phyloP scores from a whole-genome alignment of 352 stramenopile genomes.

The Globisporangium megalacanthum region DNA sequence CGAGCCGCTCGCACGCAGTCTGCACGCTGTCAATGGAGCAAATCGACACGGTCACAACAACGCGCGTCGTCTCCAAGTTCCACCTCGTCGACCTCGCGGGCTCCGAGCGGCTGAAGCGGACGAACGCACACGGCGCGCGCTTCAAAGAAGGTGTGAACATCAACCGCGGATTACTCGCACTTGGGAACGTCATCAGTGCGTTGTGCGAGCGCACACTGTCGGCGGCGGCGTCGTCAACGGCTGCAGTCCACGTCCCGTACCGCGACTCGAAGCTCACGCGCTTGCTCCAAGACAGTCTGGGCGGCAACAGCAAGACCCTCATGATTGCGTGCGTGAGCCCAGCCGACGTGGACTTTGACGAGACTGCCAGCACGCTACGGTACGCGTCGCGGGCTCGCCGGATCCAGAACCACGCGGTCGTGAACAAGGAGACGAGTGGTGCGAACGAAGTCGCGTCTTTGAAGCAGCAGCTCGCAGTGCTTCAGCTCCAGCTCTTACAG shows the following conservation, averaged over 20 bases:
- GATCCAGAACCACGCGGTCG: conserved; percentile 96
- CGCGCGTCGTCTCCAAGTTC: conserved; percentile 76
- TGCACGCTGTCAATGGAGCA: conserved; percentile 87
- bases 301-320: conserved; percentile 89
- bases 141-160: conserved; percentile 94
- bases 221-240: conserved; percentile 2
- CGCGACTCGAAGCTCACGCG: conserved; percentile 90
- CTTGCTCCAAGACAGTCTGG: conserved; percentile 84
- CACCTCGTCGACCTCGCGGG: conserved; percentile 95
- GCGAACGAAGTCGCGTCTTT: conserved; percentile 62
- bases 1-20: conserved; percentile 87
- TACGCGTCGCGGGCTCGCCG: conserved; percentile 96
- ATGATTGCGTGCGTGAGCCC: conserved; percentile 88
- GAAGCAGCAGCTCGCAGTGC: conserved; percentile 61
- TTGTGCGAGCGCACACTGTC: conserved; percentile 78
- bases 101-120: conserved; percentile 90
- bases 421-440: conserved; percentile 95
- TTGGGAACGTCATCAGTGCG: conserved; percentile 95
- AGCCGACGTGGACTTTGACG: conserved; percentile 80
- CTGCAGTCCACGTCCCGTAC: conserved; percentile 69
- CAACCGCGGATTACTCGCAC: conserved; percentile 91
- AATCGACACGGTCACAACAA: conserved; percentile 13
- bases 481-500: conserved; percentile 59
- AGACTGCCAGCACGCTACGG: conserved; percentile 96
- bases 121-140: conserved; percentile 72